Conservation (phyloP, 306 rosid genomes). For the Arachis stenosperma region DNA sequence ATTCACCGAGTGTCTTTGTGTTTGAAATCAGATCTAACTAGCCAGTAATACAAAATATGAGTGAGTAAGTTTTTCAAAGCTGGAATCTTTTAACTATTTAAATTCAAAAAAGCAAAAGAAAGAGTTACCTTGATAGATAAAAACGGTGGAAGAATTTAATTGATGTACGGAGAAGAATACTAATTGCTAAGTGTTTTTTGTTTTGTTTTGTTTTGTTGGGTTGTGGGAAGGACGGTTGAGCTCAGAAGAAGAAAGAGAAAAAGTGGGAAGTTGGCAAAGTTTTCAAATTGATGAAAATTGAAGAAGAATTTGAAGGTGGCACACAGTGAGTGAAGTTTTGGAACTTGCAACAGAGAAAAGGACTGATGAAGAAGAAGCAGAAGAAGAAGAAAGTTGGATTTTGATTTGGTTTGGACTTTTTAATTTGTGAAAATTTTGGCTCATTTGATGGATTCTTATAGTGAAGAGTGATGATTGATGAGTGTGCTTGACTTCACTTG, state of each 20-base stretch:
- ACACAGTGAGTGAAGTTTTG: slow-evolving; percentile 4
- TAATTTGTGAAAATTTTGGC: slow-evolving; percentile 39
- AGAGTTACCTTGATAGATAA: background rate
- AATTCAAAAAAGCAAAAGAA: slow-evolving; percentile 7
- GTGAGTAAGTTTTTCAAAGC: background rate
- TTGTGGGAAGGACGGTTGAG: background rate
- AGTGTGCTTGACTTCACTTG: slow-evolving; percentile 14
- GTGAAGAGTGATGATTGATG: background rate
- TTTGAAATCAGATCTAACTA: slow-evolving; percentile 47
- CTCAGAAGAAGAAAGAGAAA: background rate
- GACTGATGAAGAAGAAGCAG: slow-evolving; percentile 39
- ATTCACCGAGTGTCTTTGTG: background rate
- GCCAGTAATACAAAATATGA: slow-evolving; percentile 2
- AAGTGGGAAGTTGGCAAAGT: background rate
- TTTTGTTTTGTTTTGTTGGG: background rate
- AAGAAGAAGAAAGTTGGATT: background rate
- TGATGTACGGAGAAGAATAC: background rate
- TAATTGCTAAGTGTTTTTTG: background rate
- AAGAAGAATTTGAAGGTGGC: slow-evolving; percentile 26
- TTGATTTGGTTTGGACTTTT: background rate
- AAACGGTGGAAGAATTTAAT: slow-evolving; percentile 25
- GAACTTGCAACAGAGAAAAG: background rate
- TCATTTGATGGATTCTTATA: slow-evolving; percentile 41
- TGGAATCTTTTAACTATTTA: slow-evolving; percentile 22
- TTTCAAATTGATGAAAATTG: background rate